Conservation (phyloP, 2,329 filamentous ascomycete species). For the Aureobasidium melanogenum region DNA sequence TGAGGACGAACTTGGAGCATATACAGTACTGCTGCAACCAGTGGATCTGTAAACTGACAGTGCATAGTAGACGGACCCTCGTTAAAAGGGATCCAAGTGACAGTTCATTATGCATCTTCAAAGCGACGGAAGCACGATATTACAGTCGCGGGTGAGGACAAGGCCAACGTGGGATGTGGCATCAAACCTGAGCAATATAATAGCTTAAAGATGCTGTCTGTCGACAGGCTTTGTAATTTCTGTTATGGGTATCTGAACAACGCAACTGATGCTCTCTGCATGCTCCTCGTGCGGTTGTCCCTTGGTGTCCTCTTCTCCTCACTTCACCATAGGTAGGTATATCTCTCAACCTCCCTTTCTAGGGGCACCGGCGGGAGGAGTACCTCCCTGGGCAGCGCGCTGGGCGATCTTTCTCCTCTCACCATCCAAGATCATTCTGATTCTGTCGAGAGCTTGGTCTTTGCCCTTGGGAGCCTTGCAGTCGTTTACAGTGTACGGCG, state of each 20-base stretch:
- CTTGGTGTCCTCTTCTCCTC: background rate
- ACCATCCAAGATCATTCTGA: slow-evolving; percentile 39
- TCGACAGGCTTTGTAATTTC: background rate
- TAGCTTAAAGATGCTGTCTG: background rate
- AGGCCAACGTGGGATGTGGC: too few species aligned
- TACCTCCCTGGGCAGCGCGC: background rate
- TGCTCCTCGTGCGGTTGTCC: background rate
- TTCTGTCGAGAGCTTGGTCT: slow-evolving; percentile 31
- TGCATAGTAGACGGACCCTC: too few species aligned
- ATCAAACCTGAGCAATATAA: background rate
- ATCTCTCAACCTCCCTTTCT: slow-evolving; percentile 11
- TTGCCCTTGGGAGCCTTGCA: slow-evolving; percentile 39
- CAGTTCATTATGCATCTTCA: too few species aligned
- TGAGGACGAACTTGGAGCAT: too few species aligned
- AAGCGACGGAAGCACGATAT: background rate
- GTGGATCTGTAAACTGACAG: too few species aligned
- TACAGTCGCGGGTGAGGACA: background rate
- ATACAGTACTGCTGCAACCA: too few species aligned
- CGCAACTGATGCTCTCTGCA: background rate
- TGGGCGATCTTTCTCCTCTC: slow-evolving; percentile 34
- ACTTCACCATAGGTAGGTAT: background rate
- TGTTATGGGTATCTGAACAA: background rate
- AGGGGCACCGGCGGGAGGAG: background rate
- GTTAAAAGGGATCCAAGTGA: too few species aligned
- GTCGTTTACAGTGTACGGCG: slow-evolving; percentile 50